Evolutionary conservation across 1,284 basidiomycete species (phyloP).

Genomic region (Ustilago vetiveriae): DNA sequence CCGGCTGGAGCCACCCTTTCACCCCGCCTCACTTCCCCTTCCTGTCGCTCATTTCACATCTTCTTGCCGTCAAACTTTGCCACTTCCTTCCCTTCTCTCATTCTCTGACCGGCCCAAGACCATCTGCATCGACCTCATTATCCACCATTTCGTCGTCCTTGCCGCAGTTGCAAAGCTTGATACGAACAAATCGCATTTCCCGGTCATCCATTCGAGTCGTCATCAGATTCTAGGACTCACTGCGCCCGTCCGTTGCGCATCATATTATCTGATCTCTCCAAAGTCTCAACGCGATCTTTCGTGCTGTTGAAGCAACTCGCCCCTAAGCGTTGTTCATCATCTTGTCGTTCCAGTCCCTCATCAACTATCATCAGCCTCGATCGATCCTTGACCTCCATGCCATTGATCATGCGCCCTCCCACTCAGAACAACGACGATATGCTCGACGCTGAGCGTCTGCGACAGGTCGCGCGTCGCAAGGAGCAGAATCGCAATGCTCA

Average conservation of each 20-base stretch:
- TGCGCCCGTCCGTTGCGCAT: background rate
- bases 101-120: background rate
- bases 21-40: too few species aligned
- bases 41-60: too few species aligned
- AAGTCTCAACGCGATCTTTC: too few species aligned
- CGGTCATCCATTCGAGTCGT: background rate
- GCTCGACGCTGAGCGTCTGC: slow-evolving; percentile 39
- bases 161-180: slow-evolving; percentile 17
- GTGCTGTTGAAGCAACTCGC: too few species aligned
- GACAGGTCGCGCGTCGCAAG: slow-evolving; percentile 46
- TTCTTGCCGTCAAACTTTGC: background rate
- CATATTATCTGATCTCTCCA: too few species aligned
- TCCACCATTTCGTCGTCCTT: slow-evolving; percentile 14
- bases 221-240: background rate
- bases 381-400: too few species aligned
- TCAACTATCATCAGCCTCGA: too few species aligned
- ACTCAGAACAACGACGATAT: slow-evolving; percentile 20
- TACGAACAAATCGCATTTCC: slow-evolving; percentile 6
- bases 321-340: too few species aligned
- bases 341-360: too few species aligned
- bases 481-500: slow-evolving; percentile 53
- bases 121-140: background rate
- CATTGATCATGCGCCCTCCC: slow-evolving; percentile 22
- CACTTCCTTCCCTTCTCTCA: background rate
- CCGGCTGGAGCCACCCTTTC: too few species aligned